phyloP scores from a whole-genome alignment of 192 early-diverging fungal genomes.

The Podila verticillata region DNA sequence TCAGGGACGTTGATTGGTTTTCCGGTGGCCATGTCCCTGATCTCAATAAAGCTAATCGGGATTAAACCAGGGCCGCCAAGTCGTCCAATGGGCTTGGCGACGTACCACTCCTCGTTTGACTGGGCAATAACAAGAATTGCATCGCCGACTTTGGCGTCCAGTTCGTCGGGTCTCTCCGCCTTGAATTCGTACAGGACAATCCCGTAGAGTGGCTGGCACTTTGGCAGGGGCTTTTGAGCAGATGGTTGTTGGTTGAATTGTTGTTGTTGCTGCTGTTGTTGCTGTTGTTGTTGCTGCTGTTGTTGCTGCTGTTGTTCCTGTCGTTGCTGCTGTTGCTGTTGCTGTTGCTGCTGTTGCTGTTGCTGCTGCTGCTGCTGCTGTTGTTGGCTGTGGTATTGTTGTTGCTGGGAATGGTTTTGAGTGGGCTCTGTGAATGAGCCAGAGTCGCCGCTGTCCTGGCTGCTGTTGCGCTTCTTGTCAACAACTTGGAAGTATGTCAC shows the following conservation, averaged over 20 bases:
- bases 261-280: background rate
- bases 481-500: slow-evolving; percentile 75
- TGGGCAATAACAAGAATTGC: slow-evolving; percentile 81
- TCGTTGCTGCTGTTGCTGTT: slow-evolving; percentile 7
- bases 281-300: background rate
- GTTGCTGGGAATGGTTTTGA: slow-evolving; percentile 16
- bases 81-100: slow-evolving; percentile 73
- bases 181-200: slow-evolving; percentile 79
- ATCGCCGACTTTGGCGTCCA: slow-evolving; percentile 75
- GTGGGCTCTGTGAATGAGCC: slow-evolving; percentile 34
- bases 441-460: slow-evolving; percentile 44
- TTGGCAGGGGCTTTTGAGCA: slow-evolving; percentile 22
- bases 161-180: slow-evolving; percentile 77
- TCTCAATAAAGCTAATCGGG: slow-evolving; percentile 80
- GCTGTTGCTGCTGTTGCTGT: slow-evolving; percentile 1
- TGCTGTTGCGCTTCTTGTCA: slow-evolving; percentile 58
- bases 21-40: slow-evolving; percentile 74
- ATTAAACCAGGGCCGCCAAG: slow-evolving; percentile 75
- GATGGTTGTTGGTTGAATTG: slow-evolving; percentile 4
- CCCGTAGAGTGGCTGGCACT: slow-evolving; percentile 68
- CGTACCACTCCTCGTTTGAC: slow-evolving; percentile 81
- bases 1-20: slow-evolving; percentile 72
- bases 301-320: slow-evolving; percentile 6
- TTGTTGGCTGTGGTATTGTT: background rate
- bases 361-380: background rate